Evolutionary conservation across 2,329 filamentous ascomycete species (phyloP), one percentile per base, ranked within the genome.

Genomic region (Cordyceps sp.): DNA sequence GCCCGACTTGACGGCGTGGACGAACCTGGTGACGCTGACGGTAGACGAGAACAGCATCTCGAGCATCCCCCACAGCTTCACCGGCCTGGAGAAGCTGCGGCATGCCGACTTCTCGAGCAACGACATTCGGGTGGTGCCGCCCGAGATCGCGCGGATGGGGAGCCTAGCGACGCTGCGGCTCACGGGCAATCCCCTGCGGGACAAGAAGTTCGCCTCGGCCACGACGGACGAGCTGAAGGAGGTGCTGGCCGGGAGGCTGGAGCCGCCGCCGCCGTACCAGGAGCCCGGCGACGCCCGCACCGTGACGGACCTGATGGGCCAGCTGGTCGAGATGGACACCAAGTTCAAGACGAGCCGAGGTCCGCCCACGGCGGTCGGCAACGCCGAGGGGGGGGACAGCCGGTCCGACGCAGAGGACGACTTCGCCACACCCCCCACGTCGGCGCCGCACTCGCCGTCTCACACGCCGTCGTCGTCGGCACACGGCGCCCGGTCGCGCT

Each of bases 71-170:
- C 62, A 72, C 20, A 84, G 84, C 0, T 81, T 96, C 40, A 62
- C 68, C 1, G 61, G 59, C 2, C 64, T 94, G 1, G 55, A 65
- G 23, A 75, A 71, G 35, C 54, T 96, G 12, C 76, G 75, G 31
- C 78, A 76, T 34, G 80, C 78, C 20, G 84, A 94, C 50, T 78
- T 96, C 41, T 81, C 80, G 1, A 75, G 78, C 42, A 98, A 98
- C 46, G 74, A 90, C 39, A 73, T 98, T 30, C 73, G 72, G 3
- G 61, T 70, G 10, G 53, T 98, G 7, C 81, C 90, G 20, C 67
- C 82, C 0, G 75, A 74, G 40, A 71, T 96, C 36, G 79, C 78
- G 5, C 60, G 71, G 18, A 93, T 96, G 84, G 73, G 83, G 6
- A 74, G 58, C 28, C 58, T 98, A 9, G 66, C 73, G 15, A 76